phyloP scores from a whole-genome alignment of 2,329 filamentous ascomycete species.

The Monosporascus sp. region DNA sequence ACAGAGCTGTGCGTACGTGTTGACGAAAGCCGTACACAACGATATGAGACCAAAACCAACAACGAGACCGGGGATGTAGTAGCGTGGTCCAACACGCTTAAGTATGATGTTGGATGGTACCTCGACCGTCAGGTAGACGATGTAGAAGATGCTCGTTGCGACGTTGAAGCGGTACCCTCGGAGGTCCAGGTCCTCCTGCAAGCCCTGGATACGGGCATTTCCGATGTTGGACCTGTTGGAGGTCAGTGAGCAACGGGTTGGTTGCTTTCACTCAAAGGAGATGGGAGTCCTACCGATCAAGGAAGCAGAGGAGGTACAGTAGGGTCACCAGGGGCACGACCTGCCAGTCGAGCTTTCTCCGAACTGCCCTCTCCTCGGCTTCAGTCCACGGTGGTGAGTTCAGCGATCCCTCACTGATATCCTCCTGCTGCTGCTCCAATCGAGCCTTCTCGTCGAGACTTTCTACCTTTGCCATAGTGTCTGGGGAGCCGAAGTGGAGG shows the following conservation, averaged over 20 bases:
- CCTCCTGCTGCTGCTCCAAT: constrained; percentile 18
- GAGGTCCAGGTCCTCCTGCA: constrained; percentile 43
- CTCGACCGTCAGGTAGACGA: constrained; percentile 50
- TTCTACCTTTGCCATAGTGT: constrained; percentile 17
- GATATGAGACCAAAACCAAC: constrained; percentile 51
- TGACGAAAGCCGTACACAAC: constrained; percentile 48
- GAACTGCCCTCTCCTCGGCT: constrained; percentile 42
- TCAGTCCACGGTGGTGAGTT: constrained; percentile 38
- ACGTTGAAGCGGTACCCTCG: constrained; percentile 49
- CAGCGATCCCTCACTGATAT: constrained; percentile 21
- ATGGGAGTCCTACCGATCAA: constrained; percentile 26
- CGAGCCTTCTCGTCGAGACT: constrained; percentile 17
- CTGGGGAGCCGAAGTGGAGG: not conserved
- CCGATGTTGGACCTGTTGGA: constrained; percentile 37
- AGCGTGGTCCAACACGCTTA: constrained; percentile 47
- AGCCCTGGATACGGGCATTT: constrained; percentile 51
- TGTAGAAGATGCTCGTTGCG: constrained; percentile 53
- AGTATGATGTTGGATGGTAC: constrained; percentile 51
- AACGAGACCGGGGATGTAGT: constrained; percentile 48
- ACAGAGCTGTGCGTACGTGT: constrained; percentile 39
- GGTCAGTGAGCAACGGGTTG: constrained; percentile 12
- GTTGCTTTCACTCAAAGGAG: not conserved
- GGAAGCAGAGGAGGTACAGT: constrained; percentile 48
- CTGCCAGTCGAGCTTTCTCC: constrained; percentile 47
- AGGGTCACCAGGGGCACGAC: constrained; percentile 47